Base-by-base conservation (phyloP, 129 eudicot genomes). In the Flaveria linearis region DNA sequence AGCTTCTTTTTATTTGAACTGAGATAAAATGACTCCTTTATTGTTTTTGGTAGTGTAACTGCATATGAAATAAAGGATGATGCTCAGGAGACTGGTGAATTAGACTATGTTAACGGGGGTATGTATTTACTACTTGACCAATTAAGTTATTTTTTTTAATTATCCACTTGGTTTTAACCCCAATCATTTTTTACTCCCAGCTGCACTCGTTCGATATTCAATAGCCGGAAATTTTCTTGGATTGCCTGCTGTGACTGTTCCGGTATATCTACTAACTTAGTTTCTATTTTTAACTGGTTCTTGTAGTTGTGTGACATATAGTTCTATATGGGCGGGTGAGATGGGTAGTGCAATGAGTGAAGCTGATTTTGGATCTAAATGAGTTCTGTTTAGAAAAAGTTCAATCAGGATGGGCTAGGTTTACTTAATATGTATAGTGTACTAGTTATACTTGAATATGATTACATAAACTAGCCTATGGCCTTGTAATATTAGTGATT, bases 41-140 rank as follows among this genome's bases (percentile, higher is more conserved):
- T 62, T 47, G 46, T 64, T 74, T 26, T 16, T 83, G 28, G 43
- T 83, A 94, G 99, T 41, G 96, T 95, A 45, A 95, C 99, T 0
- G 97, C 99, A 16, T 89, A 89, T 82, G 75, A 85, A 26, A 84
- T 95, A 68, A 69, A 83, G 77, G 86, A 91, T 2, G 97, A 91
- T 77, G 90, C 87, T 47, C 52, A 65, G 47, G 69, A 82, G 67
- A 87, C 97, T 2, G 99, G 99, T 1, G 99, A 95, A 86, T 74
- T 95, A 23, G 99, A 95, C 84, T 95, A 95, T 53, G 88, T 95
- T 72, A 95, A 91, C 80, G 99, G 94, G 82, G 99, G 99, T 91
- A 86, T 39, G 9, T 39, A 39, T 3, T 4, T 42, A 16, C 18
- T 43, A 64, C 17, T 81, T 69, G 16, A 12, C 55, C 12, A 23